Conservation (phyloP, 495 filamentous ascomycete species). For the Neurospora intermedia region DNA sequence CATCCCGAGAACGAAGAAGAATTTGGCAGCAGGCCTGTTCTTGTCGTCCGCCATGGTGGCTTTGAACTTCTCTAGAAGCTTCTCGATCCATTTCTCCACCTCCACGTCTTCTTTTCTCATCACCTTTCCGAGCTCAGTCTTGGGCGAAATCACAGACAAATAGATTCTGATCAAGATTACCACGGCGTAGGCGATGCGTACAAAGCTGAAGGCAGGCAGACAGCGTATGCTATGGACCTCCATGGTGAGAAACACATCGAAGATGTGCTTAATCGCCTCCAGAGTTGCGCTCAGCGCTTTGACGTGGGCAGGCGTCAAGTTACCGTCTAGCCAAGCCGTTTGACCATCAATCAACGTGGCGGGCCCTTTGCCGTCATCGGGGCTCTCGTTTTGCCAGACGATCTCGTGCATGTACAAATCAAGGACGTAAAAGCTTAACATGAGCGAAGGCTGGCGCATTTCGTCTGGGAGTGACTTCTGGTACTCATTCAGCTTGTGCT, state of each 20-base stretch:
- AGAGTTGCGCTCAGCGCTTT: conserved; percentile 63
- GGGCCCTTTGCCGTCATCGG: conserved; percentile 48
- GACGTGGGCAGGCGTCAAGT: conserved; percentile 53
- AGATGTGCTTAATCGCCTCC: conserved; percentile 57
- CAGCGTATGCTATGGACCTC: conserved; percentile 51
- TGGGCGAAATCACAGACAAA: conserved; percentile 57
- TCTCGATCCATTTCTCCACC: conserved; percentile 64
- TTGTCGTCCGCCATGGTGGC: conserved; percentile 51
- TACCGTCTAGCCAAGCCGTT: conserved; percentile 33
- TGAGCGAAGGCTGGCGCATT: conserved; percentile 36
- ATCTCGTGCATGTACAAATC: conserved; percentile 84
- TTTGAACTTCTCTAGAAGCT: conserved; percentile 54
- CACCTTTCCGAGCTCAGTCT: conserved; percentile 62
- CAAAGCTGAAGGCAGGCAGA: conserved; percentile 66
- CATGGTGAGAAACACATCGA: conserved; percentile 57
- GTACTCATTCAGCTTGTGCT: conserved; percentile 64
- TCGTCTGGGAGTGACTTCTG: conserved; percentile 41
- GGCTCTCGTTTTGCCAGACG: conserved; percentile 60
- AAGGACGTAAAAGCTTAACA: conserved; percentile 51
- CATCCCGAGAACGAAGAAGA: conserved; percentile 63
- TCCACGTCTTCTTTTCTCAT: conserved; percentile 64
- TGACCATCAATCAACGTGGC: conserved; percentile 3
- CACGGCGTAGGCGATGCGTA: conserved; percentile 65
- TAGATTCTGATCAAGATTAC: conserved; percentile 86
- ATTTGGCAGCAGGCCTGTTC: conserved; percentile 63